Base-by-base conservation (phyloP, 2,329 filamentous ascomycete species). In the Sporothrix globosa region DNA sequence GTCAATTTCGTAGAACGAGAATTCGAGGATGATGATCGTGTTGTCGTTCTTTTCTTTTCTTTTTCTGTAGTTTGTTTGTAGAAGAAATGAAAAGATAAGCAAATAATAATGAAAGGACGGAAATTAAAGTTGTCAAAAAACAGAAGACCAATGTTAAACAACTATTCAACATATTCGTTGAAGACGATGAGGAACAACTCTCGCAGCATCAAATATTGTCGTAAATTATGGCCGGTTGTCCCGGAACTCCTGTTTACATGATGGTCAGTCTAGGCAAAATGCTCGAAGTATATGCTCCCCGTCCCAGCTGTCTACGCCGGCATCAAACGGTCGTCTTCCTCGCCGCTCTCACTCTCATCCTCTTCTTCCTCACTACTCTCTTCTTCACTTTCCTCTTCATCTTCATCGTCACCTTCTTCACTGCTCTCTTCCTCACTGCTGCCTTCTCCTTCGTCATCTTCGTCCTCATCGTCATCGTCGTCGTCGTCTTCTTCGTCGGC, bases 401-500 rank as follows among this genome's bases (percentile, higher is more conserved):
- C 56, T 9, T 60, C 56, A 13, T 71, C 69, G 3, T 44, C 46
- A 4, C 66, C 70, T 2, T 71, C 70, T 7, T 68, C 69, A 1
- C 44, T 52, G 14, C 21, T 41, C 3, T 67, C 60, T 6, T 66
- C 66, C 21, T 68, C 69, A 3, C 61, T 54, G 3, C 68, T 70
- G 4, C 70, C 56, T 13, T 75, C 73, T 4, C 69, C 69, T 1
- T 82, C 82, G 0, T 82, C 81, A 1, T 81, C 81, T 3, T 83
- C 82, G 0, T 81, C 82, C 0, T 82, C 81, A 1, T 85, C 84
- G 0, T 85, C 83, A 0, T 83, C 80, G 0, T 83, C 82, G 1
- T 85, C 83, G 0, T 72, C 84, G 2, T 83, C 83, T 1, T 85
- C 85, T 0, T 84, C 84, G 3, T 81, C 82, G 24, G 82, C 82